Percentiles rank a stretch among this genome's conserved stretches.
Conservation (phyloP, 2,329 filamentous ascomycete genomes). For the Fusarium tricinctum region DNA sequence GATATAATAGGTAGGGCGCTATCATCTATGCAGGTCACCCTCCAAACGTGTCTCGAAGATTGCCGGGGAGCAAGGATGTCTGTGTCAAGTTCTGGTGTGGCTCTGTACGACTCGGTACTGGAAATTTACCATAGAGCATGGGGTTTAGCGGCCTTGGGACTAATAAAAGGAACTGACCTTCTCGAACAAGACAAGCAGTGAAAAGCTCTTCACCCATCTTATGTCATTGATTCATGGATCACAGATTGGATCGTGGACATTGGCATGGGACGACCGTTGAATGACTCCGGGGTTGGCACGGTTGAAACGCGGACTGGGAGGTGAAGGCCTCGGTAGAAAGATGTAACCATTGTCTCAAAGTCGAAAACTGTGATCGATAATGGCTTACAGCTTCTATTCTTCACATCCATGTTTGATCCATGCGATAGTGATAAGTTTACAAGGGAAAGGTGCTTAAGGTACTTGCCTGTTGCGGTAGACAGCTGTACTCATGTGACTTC, state of each 20-base stretch:
- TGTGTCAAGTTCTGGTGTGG: conserved; percentile 49
- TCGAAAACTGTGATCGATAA: conserved; percentile 15
- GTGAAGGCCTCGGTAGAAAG: conserved; percentile 12
- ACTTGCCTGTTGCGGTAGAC: not conserved
- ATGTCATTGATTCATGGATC: conserved; percentile 14
- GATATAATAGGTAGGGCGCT: conserved; percentile 32
- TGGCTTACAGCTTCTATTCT: conserved; percentile 27
- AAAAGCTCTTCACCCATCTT: conserved; percentile 16
- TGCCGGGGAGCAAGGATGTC: conserved; percentile 33
- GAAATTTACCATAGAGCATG: conserved; percentile 4
- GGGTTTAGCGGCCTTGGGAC: conserved; percentile 24
- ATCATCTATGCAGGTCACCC: conserved; percentile 36
- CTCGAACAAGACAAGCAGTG: conserved; percentile 29
- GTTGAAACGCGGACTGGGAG: conserved; percentile 33
- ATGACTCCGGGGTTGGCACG: conserved; percentile 17
- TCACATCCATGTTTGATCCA: conserved; percentile 4
- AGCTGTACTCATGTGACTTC: conserved; percentile 2
- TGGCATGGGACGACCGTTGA: conserved; percentile 8
- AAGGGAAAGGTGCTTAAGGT: not conserved
- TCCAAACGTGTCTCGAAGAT: conserved; percentile 44
- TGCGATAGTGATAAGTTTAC: conserved; percentile 4
- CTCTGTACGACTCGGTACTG: conserved; percentile 22
- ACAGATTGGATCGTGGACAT: not conserved
- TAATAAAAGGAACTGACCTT: conserved; percentile 30
- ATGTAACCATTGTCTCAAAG: not conserved